phyloP scores from a whole-genome alignment of 805 yeast genomes.

The Teunomyces panamensis region DNA sequence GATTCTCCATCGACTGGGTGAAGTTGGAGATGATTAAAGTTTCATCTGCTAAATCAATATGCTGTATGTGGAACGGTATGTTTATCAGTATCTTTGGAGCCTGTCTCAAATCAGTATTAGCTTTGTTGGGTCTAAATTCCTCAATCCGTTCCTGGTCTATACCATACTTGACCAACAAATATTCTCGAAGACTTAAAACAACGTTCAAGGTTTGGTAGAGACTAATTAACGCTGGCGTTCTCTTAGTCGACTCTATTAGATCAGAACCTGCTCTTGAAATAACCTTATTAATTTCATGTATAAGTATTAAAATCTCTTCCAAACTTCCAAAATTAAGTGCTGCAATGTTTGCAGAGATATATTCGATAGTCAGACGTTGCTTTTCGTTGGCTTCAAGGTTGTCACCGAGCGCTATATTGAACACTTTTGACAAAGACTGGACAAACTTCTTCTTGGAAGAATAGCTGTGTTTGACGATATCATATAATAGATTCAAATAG shows the following conservation, averaged over 20 bases:
- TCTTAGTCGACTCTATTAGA: slow-evolving; percentile 20
- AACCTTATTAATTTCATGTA: slow-evolving; percentile 43
- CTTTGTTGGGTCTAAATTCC: slow-evolving; percentile 25
- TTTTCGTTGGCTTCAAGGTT: slow-evolving; percentile 11
- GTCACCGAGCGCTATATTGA: slow-evolving; percentile 10
- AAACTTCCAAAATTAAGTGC: slow-evolving; percentile 35
- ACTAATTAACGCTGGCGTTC: slow-evolving; percentile 5
- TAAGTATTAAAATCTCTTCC: slow-evolving; percentile 51
- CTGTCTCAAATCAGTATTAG: slow-evolving; percentile 32
- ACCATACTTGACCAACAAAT: slow-evolving; percentile 18
- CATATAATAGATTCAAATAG: slow-evolving; percentile 41
- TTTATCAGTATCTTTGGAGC: slow-evolving; percentile 16
- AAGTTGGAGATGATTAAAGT: neutral
- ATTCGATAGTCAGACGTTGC: slow-evolving; percentile 18
- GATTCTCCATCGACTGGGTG: slow-evolving; percentile 1
- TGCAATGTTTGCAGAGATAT: slow-evolving; percentile 37
- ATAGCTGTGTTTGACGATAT: slow-evolving; percentile 19
- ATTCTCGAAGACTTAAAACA: slow-evolving; percentile 15
- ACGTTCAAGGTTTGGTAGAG: slow-evolving; percentile 15
- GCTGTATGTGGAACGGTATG: neutral
- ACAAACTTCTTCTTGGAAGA: slow-evolving; percentile 43
- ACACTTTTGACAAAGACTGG: slow-evolving; percentile 19
- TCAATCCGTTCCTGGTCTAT: slow-evolving; percentile 22
- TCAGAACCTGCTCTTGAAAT: slow-evolving; percentile 42
- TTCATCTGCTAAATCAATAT: slow-evolving; percentile 1